Evolutionary conservation across 164 flowering plant species (phyloP).

Genomic region (Stephania yunnanensis): DNA sequence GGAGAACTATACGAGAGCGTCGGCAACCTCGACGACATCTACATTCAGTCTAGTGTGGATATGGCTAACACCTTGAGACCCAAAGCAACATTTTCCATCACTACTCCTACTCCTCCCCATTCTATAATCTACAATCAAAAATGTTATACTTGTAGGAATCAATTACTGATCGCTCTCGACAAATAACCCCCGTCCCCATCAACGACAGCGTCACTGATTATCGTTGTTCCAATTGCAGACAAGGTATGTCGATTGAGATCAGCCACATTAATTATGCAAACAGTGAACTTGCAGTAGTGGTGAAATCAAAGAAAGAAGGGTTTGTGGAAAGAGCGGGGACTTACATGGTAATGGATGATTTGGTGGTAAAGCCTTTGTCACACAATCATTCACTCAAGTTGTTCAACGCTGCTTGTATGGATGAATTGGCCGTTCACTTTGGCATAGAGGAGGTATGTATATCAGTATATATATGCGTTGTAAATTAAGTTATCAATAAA

Average conservation of each 20-base stretch:
- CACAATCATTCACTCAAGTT: not conserved
- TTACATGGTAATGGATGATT: slow-evolving; percentile 14
- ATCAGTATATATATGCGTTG: too few species aligned
- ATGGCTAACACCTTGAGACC: not conserved
- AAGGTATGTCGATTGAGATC: too few species aligned
- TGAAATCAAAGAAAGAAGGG: not conserved
- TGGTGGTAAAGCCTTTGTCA: not conserved
- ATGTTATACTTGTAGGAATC: too few species aligned
- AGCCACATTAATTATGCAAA: too few species aligned
- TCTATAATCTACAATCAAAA: too few species aligned
- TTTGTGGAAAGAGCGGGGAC: slow-evolving; percentile 6
- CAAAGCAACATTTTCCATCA: not conserved
- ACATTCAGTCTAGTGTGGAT: not conserved
- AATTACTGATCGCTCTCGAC: not conserved
- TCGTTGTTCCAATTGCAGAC: too few species aligned
- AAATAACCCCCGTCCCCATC: too few species aligned
- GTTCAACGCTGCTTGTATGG: not conserved
- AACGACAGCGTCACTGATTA: too few species aligned
- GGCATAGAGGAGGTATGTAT: slow-evolving; percentile 8
- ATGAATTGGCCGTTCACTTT: slow-evolving; percentile 4
- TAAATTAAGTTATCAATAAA: too few species aligned
- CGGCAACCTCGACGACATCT: slow-evolving; percentile 1
- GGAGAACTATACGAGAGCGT: slow-evolving; percentile 2
- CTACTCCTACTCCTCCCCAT: too few species aligned
- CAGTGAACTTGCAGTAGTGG: too few species aligned